Evolutionary conservation across 2,329 filamentous ascomycete species (phyloP).

Genomic region (Hypoxylon sp.): DNA sequence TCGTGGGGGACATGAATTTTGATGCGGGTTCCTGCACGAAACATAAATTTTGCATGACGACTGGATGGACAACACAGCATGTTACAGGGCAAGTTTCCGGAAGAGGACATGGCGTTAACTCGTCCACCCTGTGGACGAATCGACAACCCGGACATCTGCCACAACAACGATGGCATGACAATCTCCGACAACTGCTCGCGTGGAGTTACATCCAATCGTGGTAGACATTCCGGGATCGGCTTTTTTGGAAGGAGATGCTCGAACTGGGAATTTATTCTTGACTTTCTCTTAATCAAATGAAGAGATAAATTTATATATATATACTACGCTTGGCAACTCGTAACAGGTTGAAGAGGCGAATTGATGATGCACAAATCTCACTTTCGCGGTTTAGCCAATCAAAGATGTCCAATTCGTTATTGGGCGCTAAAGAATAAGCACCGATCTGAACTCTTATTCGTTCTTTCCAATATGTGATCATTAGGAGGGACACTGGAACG

Average conservation of each 20-base stretch:
- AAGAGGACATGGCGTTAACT: constrained; percentile 22
- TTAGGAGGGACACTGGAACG: neutral
- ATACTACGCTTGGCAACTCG: constrained; percentile 7
- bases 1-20: constrained; percentile 20
- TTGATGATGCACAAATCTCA: constrained; percentile 18
- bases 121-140: constrained; percentile 22
- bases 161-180: constrained; percentile 15
- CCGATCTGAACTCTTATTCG: constrained; percentile 9
- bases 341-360: constrained; percentile 13
- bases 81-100: constrained; percentile 14
- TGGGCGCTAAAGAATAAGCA: constrained; percentile 1
- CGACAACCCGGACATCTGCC: neutral
- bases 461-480: constrained; percentile 2
- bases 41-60: constrained; percentile 7
- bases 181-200: constrained; percentile 21
- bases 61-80: constrained; percentile 11
- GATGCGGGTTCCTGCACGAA: constrained; percentile 30
- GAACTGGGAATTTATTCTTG: constrained; percentile 32
- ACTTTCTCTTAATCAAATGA: neutral
- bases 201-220: constrained; percentile 36
- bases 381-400: constrained; percentile 19
- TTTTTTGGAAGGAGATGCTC: constrained; percentile 37
- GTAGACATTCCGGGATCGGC: constrained; percentile 10
- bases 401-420: constrained; percentile 25
- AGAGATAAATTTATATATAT: constrained; percentile 13